Percentiles rank a stretch among this genome's conserved stretches.
These are phyloP conservation scores for Claviceps lovelessii DNA, from an alignment of 2,329 filamentous ascomycete species.

Conservation along the genomic window DNA sequence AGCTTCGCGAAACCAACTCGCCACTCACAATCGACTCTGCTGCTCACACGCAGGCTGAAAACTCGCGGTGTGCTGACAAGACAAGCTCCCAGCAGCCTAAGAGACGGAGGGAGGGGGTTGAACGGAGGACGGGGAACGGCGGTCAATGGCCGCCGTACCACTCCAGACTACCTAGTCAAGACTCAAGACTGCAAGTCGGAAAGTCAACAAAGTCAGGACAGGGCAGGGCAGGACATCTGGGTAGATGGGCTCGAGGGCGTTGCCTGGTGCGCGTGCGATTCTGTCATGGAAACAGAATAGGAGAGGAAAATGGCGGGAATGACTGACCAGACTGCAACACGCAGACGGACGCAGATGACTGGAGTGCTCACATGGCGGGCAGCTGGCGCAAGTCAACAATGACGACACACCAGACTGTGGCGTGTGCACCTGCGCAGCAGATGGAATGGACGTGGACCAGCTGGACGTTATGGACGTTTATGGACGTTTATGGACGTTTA, in stretches of 20 bases:
- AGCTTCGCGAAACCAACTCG: not conserved
- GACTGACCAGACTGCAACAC: not conserved
- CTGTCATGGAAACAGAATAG: not conserved
- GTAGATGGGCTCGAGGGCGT: not conserved
- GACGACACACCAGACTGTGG: slow-evolving; percentile 1
- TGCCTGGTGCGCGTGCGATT: not conserved
- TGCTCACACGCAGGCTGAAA: not conserved
- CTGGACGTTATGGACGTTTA: not conserved
- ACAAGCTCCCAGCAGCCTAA: not conserved
- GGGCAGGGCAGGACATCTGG: too few relatives aligned
- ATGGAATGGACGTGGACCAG: not conserved
- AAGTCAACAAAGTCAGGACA: too few relatives aligned
- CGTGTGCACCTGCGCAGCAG: not conserved
- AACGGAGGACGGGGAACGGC: not conserved
- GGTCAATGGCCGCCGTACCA: not conserved
- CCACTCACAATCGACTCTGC: not conserved
- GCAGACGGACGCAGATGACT: not conserved
- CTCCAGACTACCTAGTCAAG: too few relatives aligned
- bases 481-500: not conserved
- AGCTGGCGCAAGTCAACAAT: not conserved
- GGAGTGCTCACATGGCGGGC: not conserved
- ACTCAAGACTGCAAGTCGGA: too few relatives aligned
- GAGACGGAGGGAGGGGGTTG: not conserved
- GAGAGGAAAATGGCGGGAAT: not conserved
- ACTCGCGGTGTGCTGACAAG: not conserved